These are phyloP conservation scores for Agrostemma githago DNA, from an alignment of 148 eudicot genomes.

Conservation along the genomic window DNA sequence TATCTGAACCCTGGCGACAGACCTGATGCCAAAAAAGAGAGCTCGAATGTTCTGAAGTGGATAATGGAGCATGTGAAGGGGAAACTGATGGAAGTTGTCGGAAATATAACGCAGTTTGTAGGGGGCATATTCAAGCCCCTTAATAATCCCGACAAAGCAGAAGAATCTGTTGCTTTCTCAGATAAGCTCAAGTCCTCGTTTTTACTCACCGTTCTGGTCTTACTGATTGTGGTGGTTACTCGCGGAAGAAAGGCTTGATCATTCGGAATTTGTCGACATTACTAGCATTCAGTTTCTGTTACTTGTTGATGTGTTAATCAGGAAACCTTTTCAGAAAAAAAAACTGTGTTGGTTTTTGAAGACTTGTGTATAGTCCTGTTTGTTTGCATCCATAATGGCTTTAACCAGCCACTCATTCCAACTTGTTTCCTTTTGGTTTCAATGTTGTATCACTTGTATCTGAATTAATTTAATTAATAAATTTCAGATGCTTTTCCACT, in stretches of 20 bases:
- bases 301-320: background rate
- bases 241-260: slow-evolving; percentile 51
- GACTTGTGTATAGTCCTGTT: background rate
- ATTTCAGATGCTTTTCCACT: background rate
- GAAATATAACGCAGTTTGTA: slow-evolving; percentile 26
- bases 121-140: slow-evolving; percentile 26
- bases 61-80: slow-evolving; percentile 40
- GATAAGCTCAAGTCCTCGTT: slow-evolving; percentile 57
- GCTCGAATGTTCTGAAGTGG: slow-evolving; percentile 36
- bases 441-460: background rate
- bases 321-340: slow-evolving; percentile 4
- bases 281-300: background rate
- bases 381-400: background rate
- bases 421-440: background rate
- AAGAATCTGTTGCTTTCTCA: slow-evolving; percentile 28
- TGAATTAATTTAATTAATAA: background rate
- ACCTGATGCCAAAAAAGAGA: slow-evolving; percentile 15
- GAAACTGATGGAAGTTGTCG: slow-evolving; percentile 38
- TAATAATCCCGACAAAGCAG: slow-evolving; percentile 14
- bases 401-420: background rate
- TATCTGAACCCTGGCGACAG: slow-evolving; percentile 18
- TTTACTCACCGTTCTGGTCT: slow-evolving; percentile 53
- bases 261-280: slow-evolving; percentile 48
- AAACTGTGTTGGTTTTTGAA: background rate
- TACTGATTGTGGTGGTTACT: slow-evolving; percentile 64